phyloP scores from a whole-genome alignment of 495 filamentous ascomycete species.

The Podospora australis region DNA sequence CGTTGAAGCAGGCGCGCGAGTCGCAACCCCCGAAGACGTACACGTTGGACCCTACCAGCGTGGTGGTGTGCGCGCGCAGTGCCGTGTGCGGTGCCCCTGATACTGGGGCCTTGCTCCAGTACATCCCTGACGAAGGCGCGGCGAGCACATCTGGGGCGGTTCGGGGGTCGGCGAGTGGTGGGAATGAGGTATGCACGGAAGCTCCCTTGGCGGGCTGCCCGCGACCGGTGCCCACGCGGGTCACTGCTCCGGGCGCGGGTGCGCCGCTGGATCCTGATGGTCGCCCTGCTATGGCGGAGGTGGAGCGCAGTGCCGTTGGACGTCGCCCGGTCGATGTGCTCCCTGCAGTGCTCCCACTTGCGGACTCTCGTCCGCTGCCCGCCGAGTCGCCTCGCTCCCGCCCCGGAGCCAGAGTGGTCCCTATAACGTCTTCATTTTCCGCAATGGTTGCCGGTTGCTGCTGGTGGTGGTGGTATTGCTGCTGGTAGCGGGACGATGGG shows the following conservation, averaged over 20 bases:
- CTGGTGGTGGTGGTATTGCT: too few species aligned
- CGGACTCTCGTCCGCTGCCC: constrained; percentile 25
- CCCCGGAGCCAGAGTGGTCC: constrained; percentile 3
- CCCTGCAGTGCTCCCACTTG: constrained; percentile 13
- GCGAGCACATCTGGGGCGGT: constrained; percentile 52
- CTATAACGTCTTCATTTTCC: constrained; percentile 13
- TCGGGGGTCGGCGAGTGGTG: constrained; percentile 49
- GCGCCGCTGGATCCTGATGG: constrained; percentile 14
- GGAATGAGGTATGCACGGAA: constrained; percentile 39
- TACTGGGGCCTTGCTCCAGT: constrained; percentile 55
- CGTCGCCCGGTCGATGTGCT: constrained; percentile 15
- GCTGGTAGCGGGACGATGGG: constrained; percentile 23
- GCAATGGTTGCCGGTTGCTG: constrained; percentile 12
- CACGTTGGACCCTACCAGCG: constrained; percentile 53
- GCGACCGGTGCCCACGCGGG: constrained; percentile 22
- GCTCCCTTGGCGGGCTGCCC: constrained; percentile 26
- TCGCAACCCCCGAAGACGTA: constrained; percentile 65
- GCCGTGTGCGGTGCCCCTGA: constrained; percentile 52
- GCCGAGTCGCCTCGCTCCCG: constrained; percentile 39
- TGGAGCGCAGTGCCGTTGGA: constrained; percentile 39
- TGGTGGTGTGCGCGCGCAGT: constrained; percentile 57
- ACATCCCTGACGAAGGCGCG: constrained; percentile 62
- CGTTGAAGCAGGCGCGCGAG: constrained; percentile 56
- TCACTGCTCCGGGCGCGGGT: background rate
- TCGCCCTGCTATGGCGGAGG: constrained; percentile 45